Evolutionary conservation across 345 rosid species (phyloP).

Genomic region (Iberis pinnata): DNA sequence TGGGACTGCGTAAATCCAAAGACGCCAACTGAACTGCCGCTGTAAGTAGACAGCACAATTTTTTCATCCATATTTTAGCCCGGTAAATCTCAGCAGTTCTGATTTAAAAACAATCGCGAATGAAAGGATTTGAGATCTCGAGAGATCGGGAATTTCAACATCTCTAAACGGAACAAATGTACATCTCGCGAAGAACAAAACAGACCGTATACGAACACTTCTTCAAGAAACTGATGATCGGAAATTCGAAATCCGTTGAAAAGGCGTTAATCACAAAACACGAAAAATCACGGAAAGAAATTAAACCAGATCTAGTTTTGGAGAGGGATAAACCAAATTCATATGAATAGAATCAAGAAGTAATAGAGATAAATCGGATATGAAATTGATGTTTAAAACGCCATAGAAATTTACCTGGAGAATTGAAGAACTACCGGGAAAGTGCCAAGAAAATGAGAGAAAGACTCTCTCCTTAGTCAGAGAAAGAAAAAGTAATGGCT

Average conservation of each 20-base stretch:
- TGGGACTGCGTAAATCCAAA: slow-evolving; percentile 2
- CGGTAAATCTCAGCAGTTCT: slow-evolving; percentile 1
- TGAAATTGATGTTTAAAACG: neutral
- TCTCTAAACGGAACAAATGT: slow-evolving; percentile 4
- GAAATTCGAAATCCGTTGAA: neutral
- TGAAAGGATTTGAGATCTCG: neutral
- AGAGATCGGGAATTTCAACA: slow-evolving; percentile 7
- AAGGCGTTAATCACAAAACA: no score
- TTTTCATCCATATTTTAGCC: slow-evolving; percentile 33
- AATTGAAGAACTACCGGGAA: slow-evolving; percentile 14
- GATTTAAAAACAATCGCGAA: slow-evolving; percentile 10
- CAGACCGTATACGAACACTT: neutral
- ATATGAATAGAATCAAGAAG: slow-evolving; percentile 2
- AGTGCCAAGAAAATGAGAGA: slow-evolving; percentile 3
- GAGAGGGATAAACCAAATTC: neutral
- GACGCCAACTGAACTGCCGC: slow-evolving; percentile 18
- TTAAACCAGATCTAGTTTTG: slow-evolving; percentile 18
- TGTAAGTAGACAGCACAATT: slow-evolving; percentile 29
- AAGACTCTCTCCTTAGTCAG: neutral
- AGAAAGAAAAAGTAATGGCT: slow-evolving; percentile 10
- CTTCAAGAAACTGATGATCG: neutral
- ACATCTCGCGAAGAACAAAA: neutral
- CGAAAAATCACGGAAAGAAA: neutral
- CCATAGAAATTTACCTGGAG: slow-evolving; percentile 15
- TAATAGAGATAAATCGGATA: neutral